phyloP scores from a whole-genome alignment of 352 stramenopile species.

The Phytophthora gonapodyides region DNA sequence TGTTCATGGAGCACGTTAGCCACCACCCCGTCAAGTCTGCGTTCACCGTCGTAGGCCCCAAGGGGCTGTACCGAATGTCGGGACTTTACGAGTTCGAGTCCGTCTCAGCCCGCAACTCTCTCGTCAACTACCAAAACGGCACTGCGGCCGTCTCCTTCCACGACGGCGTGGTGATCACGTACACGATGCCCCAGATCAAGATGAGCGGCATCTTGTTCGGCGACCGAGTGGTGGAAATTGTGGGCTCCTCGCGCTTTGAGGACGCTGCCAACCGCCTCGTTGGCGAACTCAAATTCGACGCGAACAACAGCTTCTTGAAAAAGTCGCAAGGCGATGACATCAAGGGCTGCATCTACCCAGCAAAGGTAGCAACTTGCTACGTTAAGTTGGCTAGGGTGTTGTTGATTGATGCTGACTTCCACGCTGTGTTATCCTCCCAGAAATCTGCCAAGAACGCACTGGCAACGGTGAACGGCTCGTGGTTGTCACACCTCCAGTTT shows the following conservation, averaged over 20 bases:
- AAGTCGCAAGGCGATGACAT: conserved; percentile 71
- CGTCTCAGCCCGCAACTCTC: conserved; percentile 64
- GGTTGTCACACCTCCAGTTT: conserved; percentile 72
- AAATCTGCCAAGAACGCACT: conserved; percentile 53
- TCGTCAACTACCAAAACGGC: conserved; percentile 69
- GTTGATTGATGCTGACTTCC: neutral
- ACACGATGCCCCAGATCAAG: conserved; percentile 80
- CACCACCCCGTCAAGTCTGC: conserved; percentile 75
- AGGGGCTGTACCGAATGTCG: conserved; percentile 55
- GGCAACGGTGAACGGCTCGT: conserved; percentile 60
- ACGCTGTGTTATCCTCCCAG: conserved; percentile 11
- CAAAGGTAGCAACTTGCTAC: conserved; percentile 35
- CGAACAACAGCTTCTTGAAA: conserved; percentile 69
- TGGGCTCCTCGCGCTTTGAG: conserved; percentile 54
- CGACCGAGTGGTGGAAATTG: conserved; percentile 73
- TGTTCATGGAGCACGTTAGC: conserved; percentile 75
- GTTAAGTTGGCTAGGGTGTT: no score
- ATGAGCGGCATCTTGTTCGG: conserved; percentile 77
- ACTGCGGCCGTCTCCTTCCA: conserved; percentile 51
- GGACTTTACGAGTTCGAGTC: conserved; percentile 79
- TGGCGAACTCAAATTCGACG: conserved; percentile 63
- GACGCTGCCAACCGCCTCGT: conserved; percentile 48
- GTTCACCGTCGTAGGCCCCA: conserved; percentile 55
- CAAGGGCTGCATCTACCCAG: conserved; percentile 64
- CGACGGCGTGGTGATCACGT: conserved; percentile 57